phyloP scores from a whole-genome alignment of 768 basidiomycete species.

The Tylopilus rubrobrunneus region DNA sequence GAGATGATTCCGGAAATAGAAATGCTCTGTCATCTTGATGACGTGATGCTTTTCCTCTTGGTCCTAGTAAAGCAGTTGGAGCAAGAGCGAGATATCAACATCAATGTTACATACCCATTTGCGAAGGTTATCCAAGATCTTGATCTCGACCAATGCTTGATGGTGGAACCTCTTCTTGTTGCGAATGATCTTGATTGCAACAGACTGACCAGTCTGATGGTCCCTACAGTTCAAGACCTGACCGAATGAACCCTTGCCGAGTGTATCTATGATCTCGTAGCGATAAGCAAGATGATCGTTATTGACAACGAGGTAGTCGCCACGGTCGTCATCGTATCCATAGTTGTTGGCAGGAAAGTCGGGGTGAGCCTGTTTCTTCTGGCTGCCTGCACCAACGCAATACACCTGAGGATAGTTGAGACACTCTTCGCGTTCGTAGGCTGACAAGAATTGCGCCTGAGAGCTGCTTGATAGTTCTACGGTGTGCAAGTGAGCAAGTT shows the following conservation, averaged over 20 bases:
- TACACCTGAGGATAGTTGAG: conserved; percentile 83
- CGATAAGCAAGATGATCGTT: conserved; percentile 95
- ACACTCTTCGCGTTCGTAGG: conserved; percentile 89
- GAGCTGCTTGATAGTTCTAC: conserved; percentile 63
- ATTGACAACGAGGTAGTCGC: conserved; percentile 88
- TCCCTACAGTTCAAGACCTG: conserved; percentile 96
- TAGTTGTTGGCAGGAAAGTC: conserved; percentile 81
- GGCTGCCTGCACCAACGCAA: conserved; percentile 72
- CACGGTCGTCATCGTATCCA: conserved; percentile 97
- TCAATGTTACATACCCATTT: conserved; percentile 79
- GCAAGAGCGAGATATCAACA: background rate
- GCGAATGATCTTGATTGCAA: conserved; percentile 98
- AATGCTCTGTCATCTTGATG: conserved; percentile 97
- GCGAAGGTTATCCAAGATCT: conserved; percentile 91
- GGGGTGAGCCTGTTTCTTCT: conserved; percentile 76
- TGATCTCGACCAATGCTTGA: conserved; percentile 98
- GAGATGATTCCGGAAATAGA: conserved; percentile 95
- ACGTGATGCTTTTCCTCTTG: conserved; percentile 95
- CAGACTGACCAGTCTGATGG: conserved; percentile 91
- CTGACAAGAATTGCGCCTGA: conserved; percentile 70
- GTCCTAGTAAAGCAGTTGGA: conserved; percentile 57
- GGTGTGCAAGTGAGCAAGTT: conserved; percentile 7
- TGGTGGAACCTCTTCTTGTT: conserved; percentile 99
- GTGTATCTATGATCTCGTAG: conserved; percentile 89
- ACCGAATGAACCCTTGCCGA: conserved; percentile 98